Evolutionary conservation across 768 basidiomycete species (phyloP), one percentile per base, ranked within the genome.

Genomic region (Antrodiella citrinella): DNA sequence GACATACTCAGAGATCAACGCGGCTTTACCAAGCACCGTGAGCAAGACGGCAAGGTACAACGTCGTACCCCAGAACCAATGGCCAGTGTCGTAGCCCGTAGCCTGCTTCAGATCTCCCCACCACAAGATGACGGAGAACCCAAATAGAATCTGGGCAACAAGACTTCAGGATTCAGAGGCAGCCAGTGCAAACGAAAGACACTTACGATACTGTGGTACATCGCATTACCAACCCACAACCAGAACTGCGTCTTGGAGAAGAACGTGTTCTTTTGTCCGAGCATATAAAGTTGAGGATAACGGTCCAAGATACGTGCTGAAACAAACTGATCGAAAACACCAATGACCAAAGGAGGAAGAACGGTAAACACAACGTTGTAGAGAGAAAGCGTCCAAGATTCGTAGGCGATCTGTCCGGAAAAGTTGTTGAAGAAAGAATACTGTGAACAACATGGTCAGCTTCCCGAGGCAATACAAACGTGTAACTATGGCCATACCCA

Each of bases 381-480:
- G 61, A 94, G 76, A 0, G 96, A 93, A 61, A 98, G 78, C 5
- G 96, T 95, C 96, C 96, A 99, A 19, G 94, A 96, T 69, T 99
- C 96, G 64, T 93, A 94, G 46, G 92, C 89, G 54, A 98, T 94
- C 66, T 98, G 96, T 18, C 96, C 96, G 0, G 96, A 99, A 72
- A 96, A 98, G 61, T 95, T 96, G 75, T 98, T 99, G 79, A 94
- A 91, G 75, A 97, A 95, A 9, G 96, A 96, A 67, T 82, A 99
- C 95, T 97, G 53, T 21, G 45, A 10, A 15, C 2, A 15, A 15
- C 35, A 38, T 10, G 41, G 60, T 47, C 57, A 51, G 19, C n/a
- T n/a, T n/a, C n/a, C n/a, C 1, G 30, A 38, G 26, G 7, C 2
- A n/a, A 18, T 35, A 22, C 20, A 24, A 26, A 49, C n/a, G 13